Evolutionary conservation across 257 asterid species (phyloP).

Genomic region (Lycium ferocissimum): DNA sequence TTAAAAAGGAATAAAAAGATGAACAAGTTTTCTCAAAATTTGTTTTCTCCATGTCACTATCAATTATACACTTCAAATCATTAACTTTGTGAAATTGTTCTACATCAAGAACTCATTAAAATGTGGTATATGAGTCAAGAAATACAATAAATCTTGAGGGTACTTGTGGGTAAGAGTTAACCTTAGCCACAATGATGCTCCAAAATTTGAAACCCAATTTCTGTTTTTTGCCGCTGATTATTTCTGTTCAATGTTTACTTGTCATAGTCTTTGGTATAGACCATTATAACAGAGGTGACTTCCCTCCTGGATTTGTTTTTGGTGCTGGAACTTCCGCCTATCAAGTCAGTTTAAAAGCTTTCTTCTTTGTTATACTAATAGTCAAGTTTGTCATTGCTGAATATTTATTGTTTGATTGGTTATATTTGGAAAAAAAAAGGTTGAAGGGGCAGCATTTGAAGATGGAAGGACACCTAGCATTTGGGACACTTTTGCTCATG

Average conservation of each 20-base stretch:
- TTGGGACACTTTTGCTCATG: too few relatives aligned
- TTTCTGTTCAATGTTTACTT: not conserved
- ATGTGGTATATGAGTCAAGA: too few relatives aligned
- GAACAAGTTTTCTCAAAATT: too few relatives aligned
- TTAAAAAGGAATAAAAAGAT: too few relatives aligned
- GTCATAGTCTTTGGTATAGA: slow-evolving; percentile 33
- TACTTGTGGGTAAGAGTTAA: too few relatives aligned
- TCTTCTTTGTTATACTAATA: not conserved
- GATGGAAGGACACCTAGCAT: slow-evolving; percentile 40
- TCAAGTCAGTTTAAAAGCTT: slow-evolving; percentile 40
- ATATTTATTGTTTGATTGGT: not conserved
- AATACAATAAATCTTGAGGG: too few relatives aligned
- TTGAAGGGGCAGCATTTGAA: slow-evolving; percentile 54
- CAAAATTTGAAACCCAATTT: not conserved
- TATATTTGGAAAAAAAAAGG: slow-evolving; percentile 28
- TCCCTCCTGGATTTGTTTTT: slow-evolving; percentile 57
- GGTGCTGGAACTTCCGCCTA: slow-evolving; percentile 59
- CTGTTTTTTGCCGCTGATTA: not conserved
- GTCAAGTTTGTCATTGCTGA: not conserved
- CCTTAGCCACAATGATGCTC: not conserved
- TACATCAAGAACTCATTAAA: too few relatives aligned
- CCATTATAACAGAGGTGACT: slow-evolving; percentile 43
- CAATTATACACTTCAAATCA: too few relatives aligned
- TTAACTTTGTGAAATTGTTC: too few relatives aligned
- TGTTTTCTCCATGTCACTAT: too few relatives aligned